Evolutionary conservation across 345 rosid genomes (phyloP), one percentile per base, ranked within the genome.

Genomic region (Salix viminalis): DNA sequence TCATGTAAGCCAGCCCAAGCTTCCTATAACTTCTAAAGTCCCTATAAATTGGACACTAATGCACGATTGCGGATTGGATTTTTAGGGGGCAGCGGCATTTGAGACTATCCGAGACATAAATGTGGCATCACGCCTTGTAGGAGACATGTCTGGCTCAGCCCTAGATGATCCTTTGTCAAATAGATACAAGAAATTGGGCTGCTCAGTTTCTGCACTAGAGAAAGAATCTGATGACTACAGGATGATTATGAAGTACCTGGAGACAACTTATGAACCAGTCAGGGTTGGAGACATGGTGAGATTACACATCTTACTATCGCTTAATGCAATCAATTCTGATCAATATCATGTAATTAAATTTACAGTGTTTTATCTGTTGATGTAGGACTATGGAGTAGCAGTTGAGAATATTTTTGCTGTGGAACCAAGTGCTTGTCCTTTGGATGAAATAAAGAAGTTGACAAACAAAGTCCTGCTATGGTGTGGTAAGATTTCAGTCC

Each of bases 401-500:
- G 88, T 93, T 39, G 91, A 87, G 60, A 89, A 88, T 61, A 83
- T 89, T 21, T 93, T 90, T 64, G 77, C 82, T 0, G 88, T 93
- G 0, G 92, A 95, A 72, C 81, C 92, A 0, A 72, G 75, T 0
- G 94, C 88, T 0, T 76, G 80, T 19, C 92, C 93, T n/a, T 56
- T 89, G 64, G 96, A 91, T 34, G 96, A 90, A 8, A 78, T 91
- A 39, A 91, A 87, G 81, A 86, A 90, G 77, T 41, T 86, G 34
- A 90, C 94, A 0, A 93, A 90, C 84, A 92, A 88, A 74, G 81
- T 89, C 36, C 93, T 92, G 28, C 56, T 92, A 48, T 92, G 99
- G 97, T 96, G 95, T 78, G 96, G 98, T 93, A 76, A 81, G 88
- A 5, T 34, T 69, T 72, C 18, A 36, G 56, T 8, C 42, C 11